Evolutionary conservation across 768 basidiomycete genomes (phyloP).

Genomic region (Filobasidium wieringae): DNA sequence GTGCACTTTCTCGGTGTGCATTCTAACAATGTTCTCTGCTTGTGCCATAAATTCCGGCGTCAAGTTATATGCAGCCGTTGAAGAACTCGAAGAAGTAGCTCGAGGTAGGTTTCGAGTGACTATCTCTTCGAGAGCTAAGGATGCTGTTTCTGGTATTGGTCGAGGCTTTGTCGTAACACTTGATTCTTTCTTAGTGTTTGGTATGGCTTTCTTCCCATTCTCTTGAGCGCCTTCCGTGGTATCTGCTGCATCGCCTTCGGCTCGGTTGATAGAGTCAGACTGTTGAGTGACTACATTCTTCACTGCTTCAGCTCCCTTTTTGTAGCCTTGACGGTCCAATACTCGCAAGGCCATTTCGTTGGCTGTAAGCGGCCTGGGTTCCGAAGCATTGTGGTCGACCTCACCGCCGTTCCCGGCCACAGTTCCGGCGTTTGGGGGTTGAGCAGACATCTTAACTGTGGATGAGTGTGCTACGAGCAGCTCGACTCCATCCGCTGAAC

Average conservation of each 20-base stretch:
- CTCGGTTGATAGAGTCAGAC: slow-evolving; percentile 13
- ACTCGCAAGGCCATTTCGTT: slow-evolving; percentile 28
- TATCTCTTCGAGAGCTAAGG: slow-evolving; percentile 16
- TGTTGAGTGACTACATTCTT: slow-evolving; percentile 6
- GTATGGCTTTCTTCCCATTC: slow-evolving; percentile 1
- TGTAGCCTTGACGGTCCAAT: slow-evolving; percentile 33
- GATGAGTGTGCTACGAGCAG: too few species aligned
- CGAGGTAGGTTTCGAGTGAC: slow-evolving; percentile 37
- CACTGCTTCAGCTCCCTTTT: slow-evolving; percentile 23
- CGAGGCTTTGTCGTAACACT: slow-evolving; percentile 19
- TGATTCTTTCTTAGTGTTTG: slow-evolving; percentile 1
- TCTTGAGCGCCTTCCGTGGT: neutral
- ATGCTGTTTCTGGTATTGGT: neutral
- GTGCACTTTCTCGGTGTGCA: slow-evolving; percentile 22
- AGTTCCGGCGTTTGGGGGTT: too few species aligned
- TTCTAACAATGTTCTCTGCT: slow-evolving; percentile 33
- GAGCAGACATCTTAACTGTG: too few species aligned
- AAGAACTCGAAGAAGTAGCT: slow-evolving; percentile 29
- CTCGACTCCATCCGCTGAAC: too few species aligned
- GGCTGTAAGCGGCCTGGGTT: neutral
- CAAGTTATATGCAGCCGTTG: slow-evolving; percentile 27
- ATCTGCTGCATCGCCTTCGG: slow-evolving; percentile 10
- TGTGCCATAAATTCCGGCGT: slow-evolving; percentile 37
- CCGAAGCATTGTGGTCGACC: too few species aligned
- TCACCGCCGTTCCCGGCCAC: too few species aligned